Conservation (phyloP, 345 rosid species). For the Aquilaria malaccensis region DNA sequence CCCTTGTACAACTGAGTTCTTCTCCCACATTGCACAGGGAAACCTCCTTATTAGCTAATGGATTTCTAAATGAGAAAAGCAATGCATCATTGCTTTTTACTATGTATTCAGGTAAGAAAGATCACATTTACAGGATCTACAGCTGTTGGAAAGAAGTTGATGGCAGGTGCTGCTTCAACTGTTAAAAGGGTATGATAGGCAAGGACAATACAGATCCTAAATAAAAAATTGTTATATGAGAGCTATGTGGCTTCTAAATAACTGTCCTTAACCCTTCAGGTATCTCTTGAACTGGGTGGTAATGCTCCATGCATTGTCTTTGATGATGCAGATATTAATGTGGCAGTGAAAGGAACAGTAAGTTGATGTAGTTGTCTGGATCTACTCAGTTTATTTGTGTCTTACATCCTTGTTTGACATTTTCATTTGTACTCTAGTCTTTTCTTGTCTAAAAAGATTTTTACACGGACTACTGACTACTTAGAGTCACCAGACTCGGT, state of each 20-base stretch:
- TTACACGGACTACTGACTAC: no score
- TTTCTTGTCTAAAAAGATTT: neutral
- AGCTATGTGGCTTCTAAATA: no score
- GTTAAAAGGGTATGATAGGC: slow-evolving; percentile 68
- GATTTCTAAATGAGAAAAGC: slow-evolving; percentile 2
- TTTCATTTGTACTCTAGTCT: neutral
- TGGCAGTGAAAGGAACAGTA: slow-evolving; percentile 95
- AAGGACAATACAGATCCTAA: slow-evolving; percentile 5
- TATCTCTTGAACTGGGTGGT: slow-evolving; percentile 96
- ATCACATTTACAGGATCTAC: slow-evolving; percentile 97
- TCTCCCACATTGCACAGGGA: slow-evolving; percentile 5
- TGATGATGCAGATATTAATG: slow-evolving; percentile 91
- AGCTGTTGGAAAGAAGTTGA: slow-evolving; percentile 93
- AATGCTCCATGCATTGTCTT: slow-evolving; percentile 97
- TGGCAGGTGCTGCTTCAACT: slow-evolving; percentile 93
- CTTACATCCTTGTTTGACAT: neutral
- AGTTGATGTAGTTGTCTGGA: slow-evolving; percentile 21
- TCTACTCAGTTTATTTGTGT: neutral
- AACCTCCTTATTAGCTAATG: slow-evolving; percentile 1
- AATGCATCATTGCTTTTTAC: slow-evolving; percentile 13
- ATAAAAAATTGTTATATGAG: neutral
- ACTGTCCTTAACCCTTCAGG: slow-evolving; percentile 27
- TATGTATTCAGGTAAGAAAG: slow-evolving; percentile 64
- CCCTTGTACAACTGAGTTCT: slow-evolving; percentile 5
- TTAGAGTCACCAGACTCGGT: no score